These are phyloP conservation scores for Symmetrospora coprosmae DNA, from an alignment of 768 basidiomycete genomes.

Conservation along the genomic window DNA sequence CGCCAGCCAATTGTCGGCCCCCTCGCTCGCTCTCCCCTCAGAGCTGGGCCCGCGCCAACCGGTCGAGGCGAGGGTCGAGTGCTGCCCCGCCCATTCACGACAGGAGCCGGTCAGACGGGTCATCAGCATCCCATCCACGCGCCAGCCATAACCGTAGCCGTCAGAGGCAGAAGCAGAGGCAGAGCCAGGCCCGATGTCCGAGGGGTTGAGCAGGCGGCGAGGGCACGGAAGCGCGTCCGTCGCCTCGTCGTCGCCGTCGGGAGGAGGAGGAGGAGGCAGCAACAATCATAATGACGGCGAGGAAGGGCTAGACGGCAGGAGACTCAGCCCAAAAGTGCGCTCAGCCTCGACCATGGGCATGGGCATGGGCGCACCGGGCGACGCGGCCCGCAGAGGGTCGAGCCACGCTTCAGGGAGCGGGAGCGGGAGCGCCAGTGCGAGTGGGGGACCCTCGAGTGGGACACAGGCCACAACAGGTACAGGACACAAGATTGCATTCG, in stretches of 20 bases:
- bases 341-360: too few species aligned
- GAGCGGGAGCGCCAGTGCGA: not conserved
- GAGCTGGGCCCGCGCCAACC: too few species aligned
- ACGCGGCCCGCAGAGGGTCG: too few species aligned
- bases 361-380: too few species aligned
- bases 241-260: not conserved
- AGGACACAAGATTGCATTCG: conserved; percentile 53
- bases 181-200: not conserved
- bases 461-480: not conserved
- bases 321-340: too few species aligned
- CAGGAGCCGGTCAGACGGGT: too few species aligned
- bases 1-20: too few species aligned
- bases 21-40: too few species aligned
- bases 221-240: conserved; percentile 3
- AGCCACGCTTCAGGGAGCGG: too few species aligned
- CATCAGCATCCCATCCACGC: too few species aligned
- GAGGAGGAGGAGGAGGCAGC: not conserved
- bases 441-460: not conserved
- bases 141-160: not conserved
- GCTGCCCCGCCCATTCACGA: too few species aligned
- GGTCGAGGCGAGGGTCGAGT: too few species aligned
- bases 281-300: not conserved
- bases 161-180: not conserved
- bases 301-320: not conserved
- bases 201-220: conserved; percentile 12